These are phyloP conservation scores for Penicillium bovifimosum DNA, from an alignment of 495 filamentous ascomycete genomes.

Conservation along the genomic window DNA sequence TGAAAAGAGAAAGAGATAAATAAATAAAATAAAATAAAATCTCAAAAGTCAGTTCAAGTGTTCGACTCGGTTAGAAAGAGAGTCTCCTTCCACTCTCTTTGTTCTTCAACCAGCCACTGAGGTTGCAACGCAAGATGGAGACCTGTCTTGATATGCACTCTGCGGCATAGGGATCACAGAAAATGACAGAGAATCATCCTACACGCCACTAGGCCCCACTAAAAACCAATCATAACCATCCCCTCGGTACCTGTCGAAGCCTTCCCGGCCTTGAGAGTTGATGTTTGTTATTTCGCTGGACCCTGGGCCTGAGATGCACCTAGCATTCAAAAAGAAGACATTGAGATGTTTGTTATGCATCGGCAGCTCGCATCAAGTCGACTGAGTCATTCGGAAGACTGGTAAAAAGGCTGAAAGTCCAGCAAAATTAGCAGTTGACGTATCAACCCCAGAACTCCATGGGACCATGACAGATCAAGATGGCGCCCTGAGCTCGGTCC, in stretches of 20 bases:
- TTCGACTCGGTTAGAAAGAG: not conserved
- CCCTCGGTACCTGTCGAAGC: conserved; percentile 3
- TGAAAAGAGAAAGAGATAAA: not conserved
- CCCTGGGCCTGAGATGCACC: too few relatives aligned
- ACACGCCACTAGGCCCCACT: not conserved
- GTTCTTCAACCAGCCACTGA: not conserved
- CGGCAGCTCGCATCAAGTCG: not conserved
- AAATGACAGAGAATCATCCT: not conserved
- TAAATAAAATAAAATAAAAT: not conserved
- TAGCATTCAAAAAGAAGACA: not conserved
- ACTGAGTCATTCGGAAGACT: not conserved
- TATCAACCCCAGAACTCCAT: conserved; percentile 15
- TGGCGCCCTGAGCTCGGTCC: conserved; percentile 10
- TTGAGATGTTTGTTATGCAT: not conserved
- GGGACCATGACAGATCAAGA: conserved; percentile 10
- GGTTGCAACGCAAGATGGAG: not conserved
- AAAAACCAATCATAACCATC: conserved; percentile 1
- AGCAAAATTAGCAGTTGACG: conserved; percentile 15
- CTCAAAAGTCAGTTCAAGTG: not conserved
- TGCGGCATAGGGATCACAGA: not conserved
- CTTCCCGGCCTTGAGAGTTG: not conserved
- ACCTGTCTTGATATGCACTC: conserved; percentile 1
- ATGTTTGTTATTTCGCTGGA: conserved; percentile 10
- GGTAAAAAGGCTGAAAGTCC: not conserved
- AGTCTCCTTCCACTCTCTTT: too few relatives aligned